Percentiles rank a stretch among this genome's conserved stretches.
phyloP scores from a whole-genome alignment of 2,329 filamentous ascomycete genomes.

The Aspergillus oerlinghausenensis region DNA sequence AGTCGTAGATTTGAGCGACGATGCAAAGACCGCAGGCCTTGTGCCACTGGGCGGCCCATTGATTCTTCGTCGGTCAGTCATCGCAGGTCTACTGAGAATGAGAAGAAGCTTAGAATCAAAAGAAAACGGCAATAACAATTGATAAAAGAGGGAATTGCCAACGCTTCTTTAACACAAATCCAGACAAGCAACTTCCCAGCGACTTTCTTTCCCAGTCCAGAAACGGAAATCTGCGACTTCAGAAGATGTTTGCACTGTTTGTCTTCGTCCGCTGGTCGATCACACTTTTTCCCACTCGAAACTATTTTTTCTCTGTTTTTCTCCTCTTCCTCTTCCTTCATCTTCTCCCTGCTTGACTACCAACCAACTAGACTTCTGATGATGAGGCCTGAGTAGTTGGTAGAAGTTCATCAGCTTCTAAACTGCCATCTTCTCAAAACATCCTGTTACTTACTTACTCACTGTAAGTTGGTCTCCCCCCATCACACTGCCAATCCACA shows the following conservation, averaged over 20 bases:
- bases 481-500: constrained; percentile 1
- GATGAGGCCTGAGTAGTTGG: constrained; percentile 6
- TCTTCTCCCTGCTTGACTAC: constrained; percentile 13
- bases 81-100: constrained; percentile 34
- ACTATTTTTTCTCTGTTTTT: constrained; percentile 12
- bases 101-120: not conserved
- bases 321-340: constrained; percentile 16
- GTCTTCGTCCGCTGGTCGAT: constrained; percentile 12
- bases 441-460: constrained; percentile 13
- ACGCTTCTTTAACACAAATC: not conserved
- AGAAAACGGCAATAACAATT: constrained; percentile 1
- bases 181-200: not conserved
- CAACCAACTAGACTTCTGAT: constrained; percentile 17
- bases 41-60: constrained; percentile 83
- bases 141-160: not conserved
- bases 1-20: constrained; percentile 39
- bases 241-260: constrained; percentile 39
- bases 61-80: constrained; percentile 82
- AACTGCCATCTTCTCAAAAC: not conserved
- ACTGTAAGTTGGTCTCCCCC: constrained; percentile 22
- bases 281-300: constrained; percentile 7
- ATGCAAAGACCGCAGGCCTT: constrained; percentile 64
- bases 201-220: constrained; percentile 16
- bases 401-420: not conserved
- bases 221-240: constrained; percentile 33